These are phyloP conservation scores for Phytophthora pinifolia DNA, from an alignment of 352 stramenopile genomes.

Conservation along the genomic window DNA sequence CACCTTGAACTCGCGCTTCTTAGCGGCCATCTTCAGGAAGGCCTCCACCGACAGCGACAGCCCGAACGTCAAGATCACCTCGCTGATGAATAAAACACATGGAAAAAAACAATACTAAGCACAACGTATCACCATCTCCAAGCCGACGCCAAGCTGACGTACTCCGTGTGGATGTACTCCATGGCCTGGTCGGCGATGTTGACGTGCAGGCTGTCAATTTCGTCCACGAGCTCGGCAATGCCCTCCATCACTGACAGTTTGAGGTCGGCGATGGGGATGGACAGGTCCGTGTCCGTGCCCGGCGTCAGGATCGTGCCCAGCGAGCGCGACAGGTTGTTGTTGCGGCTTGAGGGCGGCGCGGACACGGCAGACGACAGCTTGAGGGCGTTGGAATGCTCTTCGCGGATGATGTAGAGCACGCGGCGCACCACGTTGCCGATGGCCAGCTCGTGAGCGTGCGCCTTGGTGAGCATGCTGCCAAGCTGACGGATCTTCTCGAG, in stretches of 20 bases:
- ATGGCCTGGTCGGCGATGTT: constrained; percentile 96
- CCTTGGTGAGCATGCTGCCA: constrained; percentile 81
- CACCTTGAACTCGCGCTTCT: constrained; percentile 96
- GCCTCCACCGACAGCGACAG: constrained; percentile 91
- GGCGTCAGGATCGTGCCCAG: constrained; percentile 82
- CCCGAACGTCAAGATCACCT: constrained; percentile 96
- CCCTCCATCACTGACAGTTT: constrained; percentile 94
- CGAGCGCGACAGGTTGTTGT: constrained; percentile 68
- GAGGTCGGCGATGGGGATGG: constrained; percentile 80
- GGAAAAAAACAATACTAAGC: constrained; percentile 1
- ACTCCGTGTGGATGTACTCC: constrained; percentile 96
- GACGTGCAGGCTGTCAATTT: constrained; percentile 95
- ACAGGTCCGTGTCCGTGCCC: constrained; percentile 78
- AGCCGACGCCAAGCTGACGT: constrained; percentile 20
- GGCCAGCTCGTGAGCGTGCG: constrained; percentile 77
- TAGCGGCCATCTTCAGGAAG: constrained; percentile 87
- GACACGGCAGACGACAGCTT: constrained; percentile 42
- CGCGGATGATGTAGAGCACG: constrained; percentile 89
- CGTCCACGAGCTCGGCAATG: constrained; percentile 93
- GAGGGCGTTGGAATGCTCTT: constrained; percentile 79
- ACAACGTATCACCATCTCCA: not conserved
- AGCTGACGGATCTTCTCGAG: constrained; percentile 84
- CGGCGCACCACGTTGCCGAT: constrained; percentile 90
- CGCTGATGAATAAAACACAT: constrained; percentile 40
- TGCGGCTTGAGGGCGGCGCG: constrained; percentile 38